Evolutionary conservation across 345 rosid species (phyloP).

Genomic region (Gynandropsis gynandra): DNA sequence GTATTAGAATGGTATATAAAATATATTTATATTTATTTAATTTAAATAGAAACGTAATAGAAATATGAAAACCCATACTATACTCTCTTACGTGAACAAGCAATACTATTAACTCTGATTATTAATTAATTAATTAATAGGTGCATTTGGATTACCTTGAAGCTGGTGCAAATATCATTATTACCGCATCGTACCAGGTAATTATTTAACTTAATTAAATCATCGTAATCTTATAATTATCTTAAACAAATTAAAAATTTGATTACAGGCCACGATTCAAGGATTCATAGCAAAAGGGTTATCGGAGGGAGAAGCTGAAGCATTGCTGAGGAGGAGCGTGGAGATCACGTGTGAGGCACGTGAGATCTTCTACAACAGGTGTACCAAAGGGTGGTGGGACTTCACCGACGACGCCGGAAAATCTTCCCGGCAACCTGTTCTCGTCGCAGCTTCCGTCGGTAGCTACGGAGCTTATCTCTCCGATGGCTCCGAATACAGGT

Average conservation of each 20-base stretch:
- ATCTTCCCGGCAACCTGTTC: conserved; percentile 38
- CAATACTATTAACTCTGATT: too few species aligned
- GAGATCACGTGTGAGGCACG: conserved; percentile 84
- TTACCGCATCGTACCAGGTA: conserved; percentile 88
- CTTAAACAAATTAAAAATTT: not conserved
- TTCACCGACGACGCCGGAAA: conserved; percentile 27
- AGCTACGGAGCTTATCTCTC: conserved; percentile 95
- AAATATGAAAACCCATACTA: too few species aligned
- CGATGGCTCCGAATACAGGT: conserved; percentile 94
- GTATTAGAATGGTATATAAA: too few species aligned
- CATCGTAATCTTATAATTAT: not conserved
- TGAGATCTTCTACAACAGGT: conserved; percentile 48
- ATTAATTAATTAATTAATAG: too few species aligned
- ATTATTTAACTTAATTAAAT: not conserved
- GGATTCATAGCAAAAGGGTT: conserved; percentile 80
- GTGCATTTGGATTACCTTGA: conserved; percentile 90
- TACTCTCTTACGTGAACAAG: too few species aligned
- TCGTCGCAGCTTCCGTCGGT: conserved; percentile 88
- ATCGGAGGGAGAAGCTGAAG: conserved; percentile 58
- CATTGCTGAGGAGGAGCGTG: conserved; percentile 58
- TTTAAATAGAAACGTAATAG: too few species aligned
- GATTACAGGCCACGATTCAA: conserved; percentile 67
- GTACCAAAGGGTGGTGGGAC: conserved; percentile 50
- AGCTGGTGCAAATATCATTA: conserved; percentile 73
- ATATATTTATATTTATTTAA: too few species aligned